phyloP scores from a whole-genome alignment of 176 grass and related monocot species.

The Cenchrus americanus region DNA sequence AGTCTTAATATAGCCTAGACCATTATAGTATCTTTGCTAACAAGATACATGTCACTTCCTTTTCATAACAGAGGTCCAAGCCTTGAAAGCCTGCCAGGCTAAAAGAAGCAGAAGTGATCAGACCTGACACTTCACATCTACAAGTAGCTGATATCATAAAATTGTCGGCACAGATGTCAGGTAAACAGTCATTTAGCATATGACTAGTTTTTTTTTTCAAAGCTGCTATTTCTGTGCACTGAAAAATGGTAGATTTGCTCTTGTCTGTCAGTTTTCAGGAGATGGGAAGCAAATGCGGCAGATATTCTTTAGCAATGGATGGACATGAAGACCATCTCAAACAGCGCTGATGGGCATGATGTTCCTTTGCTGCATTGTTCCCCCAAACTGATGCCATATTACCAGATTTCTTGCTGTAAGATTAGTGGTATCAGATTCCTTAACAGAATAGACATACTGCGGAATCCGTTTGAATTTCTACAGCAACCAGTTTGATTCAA shows the following conservation, averaged over 20 bases:
- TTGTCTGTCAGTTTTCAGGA: neutral
- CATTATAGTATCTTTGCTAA: slow-evolving; percentile 25
- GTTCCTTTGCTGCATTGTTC: neutral
- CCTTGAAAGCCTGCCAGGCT: slow-evolving; percentile 59
- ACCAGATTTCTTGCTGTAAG: neutral
- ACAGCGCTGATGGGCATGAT: neutral
- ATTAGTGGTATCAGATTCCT: neutral
- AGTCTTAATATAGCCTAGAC: neutral
- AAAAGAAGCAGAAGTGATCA: slow-evolving; percentile 48
- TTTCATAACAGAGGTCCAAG: slow-evolving; percentile 51
- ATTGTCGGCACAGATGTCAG: neutral
- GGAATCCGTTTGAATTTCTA: no score
- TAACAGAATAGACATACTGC: neutral
- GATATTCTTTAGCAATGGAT: neutral
- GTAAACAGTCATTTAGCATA: neutral
- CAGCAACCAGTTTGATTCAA: no score
- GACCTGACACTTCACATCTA: neutral
- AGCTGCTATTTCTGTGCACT: neutral
- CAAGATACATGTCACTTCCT: neutral
- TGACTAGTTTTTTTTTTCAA: neutral
- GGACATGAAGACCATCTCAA: neutral
- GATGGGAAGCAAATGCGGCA: neutral
- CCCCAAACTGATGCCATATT: neutral
- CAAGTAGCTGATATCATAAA: neutral
- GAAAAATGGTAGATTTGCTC: neutral